A percentile compares a stretch with the other conserved stretches of the same genome.
phyloP scores from a whole-genome alignment of 768 basidiomycete genomes.

The Naganishia kalamii region DNA sequence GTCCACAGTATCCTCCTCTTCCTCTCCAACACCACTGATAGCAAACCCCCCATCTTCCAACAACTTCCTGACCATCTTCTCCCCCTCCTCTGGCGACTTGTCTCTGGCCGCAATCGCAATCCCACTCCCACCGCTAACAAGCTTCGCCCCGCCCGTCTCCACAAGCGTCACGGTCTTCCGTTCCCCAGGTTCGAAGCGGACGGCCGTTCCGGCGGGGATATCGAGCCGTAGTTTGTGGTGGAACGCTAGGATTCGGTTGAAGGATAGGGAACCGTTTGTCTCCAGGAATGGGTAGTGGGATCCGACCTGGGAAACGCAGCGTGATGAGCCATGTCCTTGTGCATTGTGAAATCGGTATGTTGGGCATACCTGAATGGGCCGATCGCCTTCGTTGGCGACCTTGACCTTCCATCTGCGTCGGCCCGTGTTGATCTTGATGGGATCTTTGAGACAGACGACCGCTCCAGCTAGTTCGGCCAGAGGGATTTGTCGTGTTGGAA shows the following conservation, averaged over 20 bases:
- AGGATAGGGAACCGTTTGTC: slow-evolving; percentile 70
- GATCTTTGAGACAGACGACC: slow-evolving; percentile 58
- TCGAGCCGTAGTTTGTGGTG: slow-evolving; percentile 63
- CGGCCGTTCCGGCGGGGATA: slow-evolving; percentile 88
- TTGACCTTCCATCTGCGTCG: slow-evolving; percentile 62
- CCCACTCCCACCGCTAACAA: slow-evolving; percentile 72
- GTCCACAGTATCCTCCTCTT: slow-evolving; percentile 26
- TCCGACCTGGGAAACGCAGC: slow-evolving; percentile 57
- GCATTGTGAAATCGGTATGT: slow-evolving; percentile 9
- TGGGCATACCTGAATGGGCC: slow-evolving; percentile 72
- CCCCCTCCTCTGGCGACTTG: slow-evolving; percentile 48
- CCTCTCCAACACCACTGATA: slow-evolving; percentile 53
- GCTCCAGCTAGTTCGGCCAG: slow-evolving; percentile 65
- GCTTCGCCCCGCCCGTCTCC: slow-evolving; percentile 63
- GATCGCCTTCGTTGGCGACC: slow-evolving; percentile 85
- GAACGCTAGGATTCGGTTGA: slow-evolving; percentile 74
- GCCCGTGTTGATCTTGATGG: slow-evolving; percentile 70
- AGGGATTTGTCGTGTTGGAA: slow-evolving; percentile 51
- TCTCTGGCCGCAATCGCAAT: slow-evolving; percentile 51
- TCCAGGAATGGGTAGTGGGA: slow-evolving; percentile 94
- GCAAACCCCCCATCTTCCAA: slow-evolving; percentile 58
- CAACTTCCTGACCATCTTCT: slow-evolving; percentile 40
- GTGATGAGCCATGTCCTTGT: neutral
- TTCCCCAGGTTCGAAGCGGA: slow-evolving; percentile 93
- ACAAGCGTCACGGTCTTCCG: slow-evolving; percentile 75